phyloP scores from a whole-genome alignment of 768 basidiomycete species.

The Symmetrospora coprosmae region DNA sequence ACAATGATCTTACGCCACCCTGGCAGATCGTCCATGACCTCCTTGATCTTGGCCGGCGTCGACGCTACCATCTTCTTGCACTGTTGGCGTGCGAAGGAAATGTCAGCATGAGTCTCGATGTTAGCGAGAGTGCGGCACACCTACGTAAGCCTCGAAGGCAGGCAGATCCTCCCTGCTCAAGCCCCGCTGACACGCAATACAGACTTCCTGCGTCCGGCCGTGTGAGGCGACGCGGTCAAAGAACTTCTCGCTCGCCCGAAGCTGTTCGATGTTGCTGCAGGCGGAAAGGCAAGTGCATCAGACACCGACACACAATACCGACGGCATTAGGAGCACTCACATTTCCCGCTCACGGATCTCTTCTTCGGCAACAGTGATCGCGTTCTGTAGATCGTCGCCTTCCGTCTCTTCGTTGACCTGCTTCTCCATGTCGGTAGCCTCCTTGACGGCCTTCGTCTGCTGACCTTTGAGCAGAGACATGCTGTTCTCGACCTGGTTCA shows the following conservation, averaged over 20 bases:
- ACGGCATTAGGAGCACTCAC: constrained; percentile 7
- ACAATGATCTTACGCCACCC: constrained; percentile 52
- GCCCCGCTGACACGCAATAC: constrained; percentile 60
- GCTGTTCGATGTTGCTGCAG: constrained; percentile 26
- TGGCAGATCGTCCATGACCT: constrained; percentile 43
- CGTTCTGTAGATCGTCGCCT: constrained; percentile 27
- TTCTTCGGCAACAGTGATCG: constrained; percentile 35
- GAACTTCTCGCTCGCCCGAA: constrained; percentile 34
- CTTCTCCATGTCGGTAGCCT: constrained; percentile 46
- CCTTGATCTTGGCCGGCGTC: constrained; percentile 42
- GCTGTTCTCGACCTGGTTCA: constrained; percentile 53
- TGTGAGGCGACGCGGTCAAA: constrained; percentile 45
- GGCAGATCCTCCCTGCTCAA: constrained; percentile 47
- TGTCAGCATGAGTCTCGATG: too few species aligned
- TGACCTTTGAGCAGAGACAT: constrained; percentile 51
- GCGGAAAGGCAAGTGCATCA: background rate
- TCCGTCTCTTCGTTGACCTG: constrained; percentile 40
- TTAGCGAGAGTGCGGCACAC: constrained; percentile 30
- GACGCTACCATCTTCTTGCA: constrained; percentile 51
- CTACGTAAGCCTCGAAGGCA: constrained; percentile 58
- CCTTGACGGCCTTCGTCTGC: constrained; percentile 49
- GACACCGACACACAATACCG: background rate
- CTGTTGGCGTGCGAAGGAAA: constrained; percentile 37
- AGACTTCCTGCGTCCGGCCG: constrained; percentile 54
- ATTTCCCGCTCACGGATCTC: constrained; percentile 32